A percentile compares a stretch with the other conserved stretches of the same genome.
Conservation (phyloP, 2,329 filamentous ascomycete genomes). For the Stagonosporopsis vannaccii region DNA sequence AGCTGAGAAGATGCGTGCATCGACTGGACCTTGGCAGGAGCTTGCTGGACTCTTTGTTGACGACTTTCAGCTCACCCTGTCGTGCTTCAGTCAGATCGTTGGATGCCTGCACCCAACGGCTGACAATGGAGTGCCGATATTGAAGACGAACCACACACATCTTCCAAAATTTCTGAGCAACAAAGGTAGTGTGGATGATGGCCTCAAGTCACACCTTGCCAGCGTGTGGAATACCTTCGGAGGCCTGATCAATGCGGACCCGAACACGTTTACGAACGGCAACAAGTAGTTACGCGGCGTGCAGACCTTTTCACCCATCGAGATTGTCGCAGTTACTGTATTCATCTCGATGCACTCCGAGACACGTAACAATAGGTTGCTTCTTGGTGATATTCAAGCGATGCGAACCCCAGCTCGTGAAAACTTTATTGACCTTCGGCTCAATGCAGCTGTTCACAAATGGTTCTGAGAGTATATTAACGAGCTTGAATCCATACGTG, state of each 20-base stretch:
- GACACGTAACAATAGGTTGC: conserved; percentile 33
- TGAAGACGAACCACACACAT: conserved; percentile 30
- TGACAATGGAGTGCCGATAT: conserved; percentile 32
- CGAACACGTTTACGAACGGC: conserved; percentile 40
- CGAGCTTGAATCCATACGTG: conserved; percentile 34
- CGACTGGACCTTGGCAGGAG: conserved; percentile 56
- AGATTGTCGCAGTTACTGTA: conserved; percentile 44
- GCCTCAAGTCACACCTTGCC: conserved; percentile 42
- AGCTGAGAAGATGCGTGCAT: conserved; percentile 57
- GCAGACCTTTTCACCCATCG: conserved; percentile 48
- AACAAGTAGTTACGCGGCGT: conserved; percentile 33
- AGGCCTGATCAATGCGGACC: conserved; percentile 35
- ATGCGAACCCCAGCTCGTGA: conserved; percentile 38
- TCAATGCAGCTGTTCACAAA: conserved; percentile 37
- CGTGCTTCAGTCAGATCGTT: conserved; percentile 49
- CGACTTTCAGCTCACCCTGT: conserved; percentile 47
- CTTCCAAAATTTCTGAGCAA: conserved; percentile 41
- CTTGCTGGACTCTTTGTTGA: conserved; percentile 53
- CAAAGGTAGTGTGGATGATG: conserved; percentile 34
- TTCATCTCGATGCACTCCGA: conserved; percentile 45
- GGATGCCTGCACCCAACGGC: conserved; percentile 40
- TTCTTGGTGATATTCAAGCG: conserved; percentile 41
- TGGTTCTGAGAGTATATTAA: conserved; percentile 44
- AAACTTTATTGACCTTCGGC: conserved; percentile 39
- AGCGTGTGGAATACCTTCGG: conserved; percentile 43